These are phyloP conservation scores for Trichosporon asahii DNA, from an alignment of 1,284 basidiomycete species.

Conservation along the genomic window DNA sequence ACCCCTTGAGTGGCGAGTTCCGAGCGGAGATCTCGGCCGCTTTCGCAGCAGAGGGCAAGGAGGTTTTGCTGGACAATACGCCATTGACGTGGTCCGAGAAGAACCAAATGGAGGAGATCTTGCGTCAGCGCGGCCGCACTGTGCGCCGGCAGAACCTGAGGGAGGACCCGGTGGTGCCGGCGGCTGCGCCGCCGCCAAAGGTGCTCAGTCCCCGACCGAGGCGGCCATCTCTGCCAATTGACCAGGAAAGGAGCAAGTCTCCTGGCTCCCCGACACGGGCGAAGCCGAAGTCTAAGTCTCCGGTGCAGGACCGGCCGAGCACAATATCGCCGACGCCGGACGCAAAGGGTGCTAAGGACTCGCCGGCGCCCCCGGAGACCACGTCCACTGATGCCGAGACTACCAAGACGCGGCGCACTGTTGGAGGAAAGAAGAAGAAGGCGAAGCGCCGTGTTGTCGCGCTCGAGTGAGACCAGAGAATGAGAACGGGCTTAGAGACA, in stretches of 20 bases:
- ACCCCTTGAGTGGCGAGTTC: slow-evolving; percentile 72
- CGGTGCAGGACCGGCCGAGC: not conserved
- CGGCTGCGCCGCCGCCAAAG: not conserved
- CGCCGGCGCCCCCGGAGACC: not conserved
- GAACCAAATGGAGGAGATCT: slow-evolving; percentile 38
- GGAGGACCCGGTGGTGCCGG: not conserved
- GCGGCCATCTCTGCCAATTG: not conserved
- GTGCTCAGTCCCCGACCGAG: not conserved
- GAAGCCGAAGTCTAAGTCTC: not conserved
- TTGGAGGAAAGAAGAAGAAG: not conserved
- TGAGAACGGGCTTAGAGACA: not conserved
- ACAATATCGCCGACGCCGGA: not conserved
- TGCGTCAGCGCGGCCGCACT: slow-evolving; percentile 14
- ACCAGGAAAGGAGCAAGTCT: not conserved
- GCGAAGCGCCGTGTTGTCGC: not conserved
- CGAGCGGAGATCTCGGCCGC: slow-evolving; percentile 73
- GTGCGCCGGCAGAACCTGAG: not conserved
- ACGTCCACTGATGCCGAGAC: not conserved
- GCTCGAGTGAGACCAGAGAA: not conserved
- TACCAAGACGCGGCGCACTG: not conserved
- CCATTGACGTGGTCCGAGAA: slow-evolving; percentile 70
- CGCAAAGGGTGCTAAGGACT: not conserved
- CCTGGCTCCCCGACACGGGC: not conserved
- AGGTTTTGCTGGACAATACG: slow-evolving; percentile 69
- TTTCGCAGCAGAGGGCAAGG: slow-evolving; percentile 71